Percentiles rank a stretch among this genome's conserved stretches.
Conservation (phyloP, 2,329 filamentous ascomycete genomes). For the Scedosporium dehoogii region DNA sequence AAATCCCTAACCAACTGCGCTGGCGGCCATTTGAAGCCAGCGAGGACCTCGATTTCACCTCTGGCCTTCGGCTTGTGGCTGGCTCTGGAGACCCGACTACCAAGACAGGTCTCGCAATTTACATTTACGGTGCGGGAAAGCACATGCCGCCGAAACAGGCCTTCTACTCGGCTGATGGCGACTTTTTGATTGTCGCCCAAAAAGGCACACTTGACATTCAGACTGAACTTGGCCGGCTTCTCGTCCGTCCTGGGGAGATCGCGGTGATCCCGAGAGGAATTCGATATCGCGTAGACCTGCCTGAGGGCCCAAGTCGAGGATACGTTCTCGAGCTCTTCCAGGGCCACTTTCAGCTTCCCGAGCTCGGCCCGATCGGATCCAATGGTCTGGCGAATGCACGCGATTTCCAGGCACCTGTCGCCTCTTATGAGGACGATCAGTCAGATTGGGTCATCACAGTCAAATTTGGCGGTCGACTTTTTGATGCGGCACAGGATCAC, state of each 20-base stretch:
- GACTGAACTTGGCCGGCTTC: conserved; percentile 55
- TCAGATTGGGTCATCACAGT: conserved; percentile 47
- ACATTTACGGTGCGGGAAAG: conserved; percentile 36
- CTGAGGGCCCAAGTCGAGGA: conserved; percentile 48
- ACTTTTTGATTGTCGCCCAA: conserved; percentile 56
- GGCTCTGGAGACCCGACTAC: conserved; percentile 40
- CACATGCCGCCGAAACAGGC: conserved; percentile 33
- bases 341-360: conserved; percentile 53
- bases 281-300: conserved; percentile 24
- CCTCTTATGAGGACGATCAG: conserved; percentile 46
- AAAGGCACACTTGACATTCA: conserved; percentile 56
- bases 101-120: conserved; percentile 36
- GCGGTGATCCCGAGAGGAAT: conserved; percentile 57
- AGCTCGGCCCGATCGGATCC: conserved; percentile 56
- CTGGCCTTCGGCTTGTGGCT: conserved; percentile 37
- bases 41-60: conserved; percentile 29
- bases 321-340: conserved; percentile 61
- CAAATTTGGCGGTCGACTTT: conserved; percentile 53
- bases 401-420: conserved; percentile 55
- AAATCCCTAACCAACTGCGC: background rate
- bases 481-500: conserved; percentile 50
- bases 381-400: conserved; percentile 56
- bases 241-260: conserved; percentile 59
- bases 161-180: conserved; percentile 52
- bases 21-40: conserved; percentile 4